A percentile compares a stretch with the other conserved stretches of the same genome.
phyloP scores from a whole-genome alignment of 257 asterid genomes.

The Solanum clarkiae region DNA sequence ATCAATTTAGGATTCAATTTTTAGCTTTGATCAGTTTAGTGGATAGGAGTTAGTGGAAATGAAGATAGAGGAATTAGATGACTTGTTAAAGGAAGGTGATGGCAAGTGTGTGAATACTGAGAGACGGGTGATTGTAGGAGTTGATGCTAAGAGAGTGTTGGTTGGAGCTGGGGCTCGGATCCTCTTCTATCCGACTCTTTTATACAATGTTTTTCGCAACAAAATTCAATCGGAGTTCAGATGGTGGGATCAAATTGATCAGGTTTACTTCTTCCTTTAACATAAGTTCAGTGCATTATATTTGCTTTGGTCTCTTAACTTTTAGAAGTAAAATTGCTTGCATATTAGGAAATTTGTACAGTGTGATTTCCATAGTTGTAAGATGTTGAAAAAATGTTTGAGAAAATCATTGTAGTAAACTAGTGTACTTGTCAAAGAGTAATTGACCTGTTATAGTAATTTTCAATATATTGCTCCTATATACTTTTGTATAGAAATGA shows the following conservation, averaged over 20 bases:
- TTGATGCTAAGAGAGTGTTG: constrained; percentile 78
- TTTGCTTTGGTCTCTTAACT: not conserved
- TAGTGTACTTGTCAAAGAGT: not conserved
- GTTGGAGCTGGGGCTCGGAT: constrained; percentile 98
- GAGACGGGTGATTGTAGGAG: constrained; percentile 38
- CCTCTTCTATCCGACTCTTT: constrained; percentile 84
- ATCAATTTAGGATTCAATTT: not conserved
- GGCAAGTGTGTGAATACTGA: constrained; percentile 3
- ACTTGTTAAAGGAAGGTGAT: constrained; percentile 9
- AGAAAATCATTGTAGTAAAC: not conserved
- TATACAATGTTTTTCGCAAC: constrained; percentile 84
- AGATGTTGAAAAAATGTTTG: not conserved
- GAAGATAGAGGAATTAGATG: constrained; percentile 80
- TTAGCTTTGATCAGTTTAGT: not conserved
- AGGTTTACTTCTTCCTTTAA: constrained; percentile 27
- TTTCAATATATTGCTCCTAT: not conserved
- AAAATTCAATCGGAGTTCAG: constrained; percentile 74
- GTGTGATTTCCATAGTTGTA: not conserved
- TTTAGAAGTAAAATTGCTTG: not conserved
- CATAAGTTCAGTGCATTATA: not conserved
- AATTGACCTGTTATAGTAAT: not conserved
- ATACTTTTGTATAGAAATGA: not conserved
- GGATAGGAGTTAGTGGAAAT: constrained; percentile 7
- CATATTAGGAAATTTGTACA: not conserved
- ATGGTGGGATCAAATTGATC: constrained; percentile 96